Conservation (phyloP, 2,329 filamentous ascomycete genomes). For the Curvularia sp. region DNA sequence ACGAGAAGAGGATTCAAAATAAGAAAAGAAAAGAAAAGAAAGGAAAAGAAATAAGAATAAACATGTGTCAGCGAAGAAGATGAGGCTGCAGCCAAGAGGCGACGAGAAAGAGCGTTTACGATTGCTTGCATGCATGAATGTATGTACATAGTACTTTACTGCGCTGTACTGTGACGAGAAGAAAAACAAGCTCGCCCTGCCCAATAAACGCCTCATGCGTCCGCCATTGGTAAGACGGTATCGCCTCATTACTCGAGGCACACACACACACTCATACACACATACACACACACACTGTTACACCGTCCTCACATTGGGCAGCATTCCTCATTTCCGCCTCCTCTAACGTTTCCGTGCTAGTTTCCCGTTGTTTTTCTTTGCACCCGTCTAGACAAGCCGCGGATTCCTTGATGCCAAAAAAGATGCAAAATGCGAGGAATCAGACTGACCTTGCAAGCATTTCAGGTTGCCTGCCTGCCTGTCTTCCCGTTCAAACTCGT, state of each 20-base stretch:
- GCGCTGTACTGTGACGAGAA: neutral
- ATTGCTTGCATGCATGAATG: neutral
- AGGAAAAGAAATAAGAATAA: neutral
- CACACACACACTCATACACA: neutral
- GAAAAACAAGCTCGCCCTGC: neutral
- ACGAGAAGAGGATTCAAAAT: too few species aligned
- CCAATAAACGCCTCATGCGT: neutral
- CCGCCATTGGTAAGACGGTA: neutral
- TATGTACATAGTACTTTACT: neutral
- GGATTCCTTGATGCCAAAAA: too few species aligned
- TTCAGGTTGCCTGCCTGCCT: too few species aligned
- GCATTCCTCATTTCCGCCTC: neutral
- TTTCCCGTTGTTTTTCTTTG: neutral
- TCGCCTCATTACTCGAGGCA: neutral
- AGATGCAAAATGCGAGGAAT: too few species aligned
- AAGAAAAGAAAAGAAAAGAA: too few species aligned
- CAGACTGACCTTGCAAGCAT: too few species aligned
- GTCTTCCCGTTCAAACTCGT: too few species aligned
- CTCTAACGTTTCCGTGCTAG: neutral
- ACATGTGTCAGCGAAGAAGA: too few species aligned
- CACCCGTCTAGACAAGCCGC: neutral
- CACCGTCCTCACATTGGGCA: neutral
- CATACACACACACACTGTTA: slow-evolving; percentile 2
- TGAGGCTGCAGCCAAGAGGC: neutral
- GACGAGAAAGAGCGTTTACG: neutral